phyloP scores from a whole-genome alignment of 2,329 filamentous ascomycete genomes.

The Diplodia sapinea region DNA sequence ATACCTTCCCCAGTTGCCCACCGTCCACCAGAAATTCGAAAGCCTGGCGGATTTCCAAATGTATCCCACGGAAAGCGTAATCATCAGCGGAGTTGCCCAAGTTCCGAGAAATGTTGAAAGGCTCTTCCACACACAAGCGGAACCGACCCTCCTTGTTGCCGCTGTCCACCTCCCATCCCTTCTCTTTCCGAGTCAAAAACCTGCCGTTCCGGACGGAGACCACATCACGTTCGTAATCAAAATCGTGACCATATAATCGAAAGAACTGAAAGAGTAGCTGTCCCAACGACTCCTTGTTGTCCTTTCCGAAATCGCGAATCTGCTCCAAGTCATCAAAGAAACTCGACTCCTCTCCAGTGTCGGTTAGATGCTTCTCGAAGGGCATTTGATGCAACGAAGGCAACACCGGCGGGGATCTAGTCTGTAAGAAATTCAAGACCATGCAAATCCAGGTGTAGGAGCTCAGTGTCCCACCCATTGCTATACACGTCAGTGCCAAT shows the following conservation, averaged over 20 bases:
- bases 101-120: slow-evolving; percentile 88
- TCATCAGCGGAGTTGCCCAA: slow-evolving; percentile 96
- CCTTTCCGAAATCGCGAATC: slow-evolving; percentile 73
- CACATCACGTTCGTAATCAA: slow-evolving; percentile 84
- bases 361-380: slow-evolving; percentile 64
- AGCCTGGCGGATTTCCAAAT: slow-evolving; percentile 85
- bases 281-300: slow-evolving; percentile 82
- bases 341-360: slow-evolving; percentile 71
- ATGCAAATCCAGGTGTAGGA: slow-evolving; percentile 99
- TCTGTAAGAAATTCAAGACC: slow-evolving; percentile 95
- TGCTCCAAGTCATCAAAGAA: slow-evolving; percentile 87
- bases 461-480: slow-evolving; percentile 89
- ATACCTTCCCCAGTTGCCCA: slow-evolving; percentile 80
- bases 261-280: slow-evolving; percentile 96
- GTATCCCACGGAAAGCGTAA: slow-evolving; percentile 88
- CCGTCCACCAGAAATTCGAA: slow-evolving; percentile 78
- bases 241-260: slow-evolving; percentile 89
- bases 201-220: slow-evolving; percentile 85
- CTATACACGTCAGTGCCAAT: slow-evolving; percentile 55
- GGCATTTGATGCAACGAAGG: slow-evolving; percentile 81
- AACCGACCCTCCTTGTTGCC: slow-evolving; percentile 63
- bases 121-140: slow-evolving; percentile 91
- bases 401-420: slow-evolving; percentile 80
- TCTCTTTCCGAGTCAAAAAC: slow-evolving; percentile 79
- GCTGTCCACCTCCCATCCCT: slow-evolving; percentile 77